phyloP scores from a whole-genome alignment of 805 yeast genomes.

The Lipomyces kockii region DNA sequence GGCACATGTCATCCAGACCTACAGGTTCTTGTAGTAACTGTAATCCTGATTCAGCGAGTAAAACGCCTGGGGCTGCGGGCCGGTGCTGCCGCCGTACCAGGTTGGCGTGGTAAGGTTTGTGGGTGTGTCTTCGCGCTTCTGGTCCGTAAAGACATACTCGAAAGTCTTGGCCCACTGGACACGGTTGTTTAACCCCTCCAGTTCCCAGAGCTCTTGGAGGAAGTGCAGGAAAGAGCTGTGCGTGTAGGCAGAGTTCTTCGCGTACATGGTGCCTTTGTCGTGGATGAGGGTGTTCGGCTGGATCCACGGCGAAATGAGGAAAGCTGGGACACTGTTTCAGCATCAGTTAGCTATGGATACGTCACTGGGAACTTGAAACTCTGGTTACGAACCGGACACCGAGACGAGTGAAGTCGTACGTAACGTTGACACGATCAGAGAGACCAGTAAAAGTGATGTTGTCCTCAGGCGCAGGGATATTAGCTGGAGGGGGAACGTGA shows the following conservation, averaged over 20 bases:
- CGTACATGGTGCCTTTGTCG: conserved; percentile 9
- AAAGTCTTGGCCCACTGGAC: conserved; percentile 16
- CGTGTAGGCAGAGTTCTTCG: conserved; percentile 8
- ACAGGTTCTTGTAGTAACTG: background rate
- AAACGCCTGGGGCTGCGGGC: background rate
- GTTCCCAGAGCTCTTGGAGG: conserved; percentile 12
- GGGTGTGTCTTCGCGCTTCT: conserved; percentile 4
- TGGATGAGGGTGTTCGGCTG: conserved; percentile 9
- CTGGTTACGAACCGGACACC: conserved; percentile 5
- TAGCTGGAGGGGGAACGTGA: conserved; percentile 9
- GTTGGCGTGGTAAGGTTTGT: conserved; percentile 5
- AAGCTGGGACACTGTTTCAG: conserved; percentile 9
- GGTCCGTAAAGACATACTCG: conserved; percentile 1
- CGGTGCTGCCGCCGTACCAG: conserved; percentile 10
- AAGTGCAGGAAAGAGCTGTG: conserved; percentile 12
- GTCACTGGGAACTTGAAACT: background rate
- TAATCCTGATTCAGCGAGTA: conserved; percentile 3
- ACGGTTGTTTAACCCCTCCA: conserved; percentile 14
- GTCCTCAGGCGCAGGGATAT: conserved; percentile 14
- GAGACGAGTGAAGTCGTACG: conserved; percentile 7
- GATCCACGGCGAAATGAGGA: conserved; percentile 10
- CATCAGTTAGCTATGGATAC: background rate
- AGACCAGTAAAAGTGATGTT: conserved; percentile 1
- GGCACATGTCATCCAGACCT: background rate
- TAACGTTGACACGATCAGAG: conserved; percentile 3